Conservation (phyloP, 306 rosid species). For the Ormosia emarginata region DNA sequence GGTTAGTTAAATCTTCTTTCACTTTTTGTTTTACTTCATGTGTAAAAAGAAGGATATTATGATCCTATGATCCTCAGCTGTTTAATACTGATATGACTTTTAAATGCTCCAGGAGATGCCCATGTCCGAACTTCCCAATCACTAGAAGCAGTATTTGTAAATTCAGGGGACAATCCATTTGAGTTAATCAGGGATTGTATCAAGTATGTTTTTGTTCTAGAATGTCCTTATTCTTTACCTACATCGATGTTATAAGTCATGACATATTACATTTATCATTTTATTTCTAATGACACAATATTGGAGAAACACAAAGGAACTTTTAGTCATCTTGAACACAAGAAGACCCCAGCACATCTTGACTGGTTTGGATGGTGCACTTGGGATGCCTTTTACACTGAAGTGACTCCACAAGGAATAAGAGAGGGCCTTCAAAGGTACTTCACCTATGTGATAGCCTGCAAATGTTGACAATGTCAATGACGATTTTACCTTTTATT, state of each 20-base stretch:
- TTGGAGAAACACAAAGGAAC: slow-evolving; percentile 63
- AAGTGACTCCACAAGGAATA: slow-evolving; percentile 61
- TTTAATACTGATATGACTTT: neutral
- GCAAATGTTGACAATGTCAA: neutral
- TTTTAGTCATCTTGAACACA: slow-evolving; percentile 52
- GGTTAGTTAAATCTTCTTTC: slow-evolving; percentile 33
- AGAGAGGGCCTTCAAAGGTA: slow-evolving; percentile 63
- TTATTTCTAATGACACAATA: slow-evolving; percentile 23
- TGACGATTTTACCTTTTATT: neutral
- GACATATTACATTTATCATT: neutral
- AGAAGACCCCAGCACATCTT: slow-evolving; percentile 55
- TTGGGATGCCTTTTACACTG: slow-evolving; percentile 72
- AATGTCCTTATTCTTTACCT: neutral
- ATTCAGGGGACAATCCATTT: slow-evolving; percentile 70
- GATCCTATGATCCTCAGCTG: neutral
- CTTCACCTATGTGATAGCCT: neutral
- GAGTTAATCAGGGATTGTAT: slow-evolving; percentile 56
- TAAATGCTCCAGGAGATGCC: slow-evolving; percentile 53
- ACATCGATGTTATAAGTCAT: neutral
- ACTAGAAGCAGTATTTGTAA: slow-evolving; percentile 56
- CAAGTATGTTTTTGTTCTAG: slow-evolving; percentile 35
- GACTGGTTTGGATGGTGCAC: slow-evolving; percentile 94
- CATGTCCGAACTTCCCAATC: slow-evolving; percentile 50
- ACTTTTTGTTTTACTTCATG: neutral
- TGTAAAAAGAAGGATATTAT: neutral